Evolutionary conservation across 2,329 filamentous ascomycete genomes (phyloP).

Genomic region (Chlorencoelia australis): DNA sequence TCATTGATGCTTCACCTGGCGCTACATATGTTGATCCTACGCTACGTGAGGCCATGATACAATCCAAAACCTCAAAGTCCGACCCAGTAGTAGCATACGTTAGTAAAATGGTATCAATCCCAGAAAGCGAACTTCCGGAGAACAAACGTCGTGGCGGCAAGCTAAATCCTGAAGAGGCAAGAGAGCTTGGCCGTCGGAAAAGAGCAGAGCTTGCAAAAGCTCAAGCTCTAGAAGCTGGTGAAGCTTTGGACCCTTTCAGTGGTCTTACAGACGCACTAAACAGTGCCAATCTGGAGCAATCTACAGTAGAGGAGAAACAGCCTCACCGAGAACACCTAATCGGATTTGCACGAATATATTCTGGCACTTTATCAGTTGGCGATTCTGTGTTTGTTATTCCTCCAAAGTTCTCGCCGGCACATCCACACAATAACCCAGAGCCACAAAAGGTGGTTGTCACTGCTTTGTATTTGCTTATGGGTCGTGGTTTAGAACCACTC

Average conservation of each 20-base stretch:
- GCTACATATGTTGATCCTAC: slow-evolving; percentile 56
- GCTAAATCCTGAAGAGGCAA: slow-evolving; percentile 80
- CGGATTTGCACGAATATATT: slow-evolving; percentile 90
- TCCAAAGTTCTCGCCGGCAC: slow-evolving; percentile 82
- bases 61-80: slow-evolving; percentile 59
- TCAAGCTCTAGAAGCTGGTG: slow-evolving; percentile 40
- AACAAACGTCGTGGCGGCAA: slow-evolving; percentile 65
- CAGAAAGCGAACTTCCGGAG: slow-evolving; percentile 80
- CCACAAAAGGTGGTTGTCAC: slow-evolving; percentile 78
- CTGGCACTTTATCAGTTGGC: slow-evolving; percentile 78
- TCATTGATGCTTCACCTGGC: slow-evolving; percentile 74
- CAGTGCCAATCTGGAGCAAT: slow-evolving; percentile 48
- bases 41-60: slow-evolving; percentile 71
- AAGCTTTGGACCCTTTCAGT: slow-evolving; percentile 30
- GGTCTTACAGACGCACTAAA: slow-evolving; percentile 48
- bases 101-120: slow-evolving; percentile 96
- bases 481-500: slow-evolving; percentile 73
- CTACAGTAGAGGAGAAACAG: slow-evolving; percentile 42
- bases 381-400: slow-evolving; percentile 85
- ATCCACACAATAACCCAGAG: slow-evolving; percentile 59
- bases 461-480: slow-evolving; percentile 92
- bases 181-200: slow-evolving; percentile 79
- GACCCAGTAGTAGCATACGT: slow-evolving; percentile 88
- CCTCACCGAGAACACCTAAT: slow-evolving; percentile 79
- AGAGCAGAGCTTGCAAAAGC: slow-evolving; percentile 77